Evolutionary conservation across 768 basidiomycete species (phyloP).

Genomic region (Psilocybe azurescens): DNA sequence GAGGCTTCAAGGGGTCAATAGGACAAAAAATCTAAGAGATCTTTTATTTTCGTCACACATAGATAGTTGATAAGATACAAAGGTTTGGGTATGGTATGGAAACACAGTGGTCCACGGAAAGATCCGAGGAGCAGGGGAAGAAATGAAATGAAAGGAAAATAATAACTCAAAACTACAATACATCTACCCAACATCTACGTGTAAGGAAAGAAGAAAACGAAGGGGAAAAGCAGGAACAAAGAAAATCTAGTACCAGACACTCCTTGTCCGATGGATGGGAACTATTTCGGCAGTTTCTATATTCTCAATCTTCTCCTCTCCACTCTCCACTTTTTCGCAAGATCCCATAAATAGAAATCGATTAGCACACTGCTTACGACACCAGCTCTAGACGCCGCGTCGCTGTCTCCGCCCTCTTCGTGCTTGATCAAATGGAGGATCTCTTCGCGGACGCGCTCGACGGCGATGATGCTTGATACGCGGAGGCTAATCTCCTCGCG

Average conservation of each 20-base stretch:
- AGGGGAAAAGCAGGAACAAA: not conserved
- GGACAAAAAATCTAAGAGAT: not conserved
- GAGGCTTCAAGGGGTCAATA: not conserved
- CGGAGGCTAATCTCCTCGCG: conserved; percentile 80
- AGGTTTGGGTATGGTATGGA: not conserved
- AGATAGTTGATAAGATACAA: conserved; percentile 1
- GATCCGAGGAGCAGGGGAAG: not conserved
- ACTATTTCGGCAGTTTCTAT: conserved; percentile 59
- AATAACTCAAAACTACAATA: not conserved
- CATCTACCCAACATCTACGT: not conserved
- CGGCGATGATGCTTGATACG: conserved; percentile 79
- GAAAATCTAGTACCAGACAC: conserved; percentile 77
- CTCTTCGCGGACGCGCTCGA: conserved; percentile 72
- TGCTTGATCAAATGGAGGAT: conserved; percentile 49
- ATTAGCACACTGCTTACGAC: conserved; percentile 78
- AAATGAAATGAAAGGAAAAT: not conserved
- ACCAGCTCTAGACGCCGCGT: conserved; percentile 29
- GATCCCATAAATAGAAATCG: conserved; percentile 92
- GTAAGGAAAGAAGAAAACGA: not conserved
- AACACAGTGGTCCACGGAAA: not conserved
- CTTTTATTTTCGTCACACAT: not conserved
- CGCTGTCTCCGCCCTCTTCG: conserved; percentile 28
- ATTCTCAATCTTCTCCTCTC: conserved; percentile 62
- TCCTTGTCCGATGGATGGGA: conserved; percentile 80
- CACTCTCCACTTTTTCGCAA: conserved; percentile 77